Conservation (phyloP, 495 filamentous ascomycete genomes). For the Penicillium simplicissimum region DNA sequence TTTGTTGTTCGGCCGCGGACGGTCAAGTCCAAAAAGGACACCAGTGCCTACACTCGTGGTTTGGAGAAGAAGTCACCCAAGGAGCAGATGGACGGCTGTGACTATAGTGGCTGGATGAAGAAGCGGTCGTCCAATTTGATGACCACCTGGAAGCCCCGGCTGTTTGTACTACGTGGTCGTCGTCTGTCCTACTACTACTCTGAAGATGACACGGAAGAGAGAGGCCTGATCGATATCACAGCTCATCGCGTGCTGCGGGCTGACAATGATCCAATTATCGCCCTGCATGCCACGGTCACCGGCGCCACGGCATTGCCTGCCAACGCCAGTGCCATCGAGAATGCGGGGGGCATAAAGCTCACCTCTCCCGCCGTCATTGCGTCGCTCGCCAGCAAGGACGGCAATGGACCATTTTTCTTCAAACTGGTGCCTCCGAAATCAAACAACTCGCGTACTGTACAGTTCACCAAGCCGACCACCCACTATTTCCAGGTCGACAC, state of each 20-base stretch:
- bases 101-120: conserved; percentile 99
- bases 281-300: conserved; percentile 88
- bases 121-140: conserved; percentile 94
- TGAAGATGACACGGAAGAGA: conserved; percentile 86
- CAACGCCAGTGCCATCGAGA: conserved; percentile 55
- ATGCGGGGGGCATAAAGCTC: conserved; percentile 36
- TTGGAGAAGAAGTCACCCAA: conserved; percentile 78
- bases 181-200: conserved; percentile 96
- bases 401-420: conserved; percentile 86
- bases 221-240: conserved; percentile 95
- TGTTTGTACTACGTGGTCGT: conserved; percentile 90
- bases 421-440: conserved; percentile 91
- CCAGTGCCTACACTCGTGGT: conserved; percentile 88
- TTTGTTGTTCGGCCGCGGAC: conserved; percentile 45
- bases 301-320: conserved; percentile 77
- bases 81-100: conserved; percentile 82
- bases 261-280: conserved; percentile 87
- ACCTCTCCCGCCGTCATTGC: conserved; percentile 15
- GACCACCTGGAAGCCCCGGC: conserved; percentile 93
- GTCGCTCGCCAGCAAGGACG: conserved; percentile 28
- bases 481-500: conserved; percentile 98
- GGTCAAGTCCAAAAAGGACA: conserved; percentile 84
- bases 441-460: conserved; percentile 86
- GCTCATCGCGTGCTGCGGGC: conserved; percentile 93
- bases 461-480: conserved; percentile 93